Conservation (phyloP, 331 rosid species). For the Arachis monticola region DNA sequence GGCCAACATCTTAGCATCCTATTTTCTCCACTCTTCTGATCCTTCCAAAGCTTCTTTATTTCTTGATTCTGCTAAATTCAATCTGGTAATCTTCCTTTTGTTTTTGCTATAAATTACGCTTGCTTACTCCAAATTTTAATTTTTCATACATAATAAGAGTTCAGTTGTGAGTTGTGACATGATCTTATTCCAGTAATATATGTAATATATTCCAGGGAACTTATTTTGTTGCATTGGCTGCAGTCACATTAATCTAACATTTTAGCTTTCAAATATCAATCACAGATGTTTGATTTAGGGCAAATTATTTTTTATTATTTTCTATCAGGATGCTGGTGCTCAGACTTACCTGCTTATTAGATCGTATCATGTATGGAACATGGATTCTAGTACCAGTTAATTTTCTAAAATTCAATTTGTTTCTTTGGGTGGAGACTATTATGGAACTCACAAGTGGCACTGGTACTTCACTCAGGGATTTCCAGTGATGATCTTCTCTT, state of each 20-base stretch:
- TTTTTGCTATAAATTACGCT: not conserved
- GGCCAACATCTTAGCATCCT: constrained; percentile 66
- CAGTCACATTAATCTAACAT: too few relatives aligned
- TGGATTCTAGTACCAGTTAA: constrained; percentile 91
- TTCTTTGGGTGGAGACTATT: constrained; percentile 55
- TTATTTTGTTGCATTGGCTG: too few relatives aligned
- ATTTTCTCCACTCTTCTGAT: constrained; percentile 51
- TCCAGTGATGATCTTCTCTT: too few relatives aligned
- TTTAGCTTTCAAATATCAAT: too few relatives aligned
- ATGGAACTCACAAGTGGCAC: too few relatives aligned
- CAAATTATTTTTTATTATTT: too few relatives aligned
- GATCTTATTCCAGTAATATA: too few relatives aligned
- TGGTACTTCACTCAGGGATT: too few relatives aligned
- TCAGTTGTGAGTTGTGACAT: constrained; percentile 29
- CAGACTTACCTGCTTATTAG: constrained; percentile 69
- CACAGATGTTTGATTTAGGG: too few relatives aligned
- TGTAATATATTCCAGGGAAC: too few relatives aligned
- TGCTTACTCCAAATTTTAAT: not conserved
- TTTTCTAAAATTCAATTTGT: constrained; percentile 92
- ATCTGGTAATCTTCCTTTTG: constrained; percentile 48
- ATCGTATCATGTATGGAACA: constrained; percentile 75
- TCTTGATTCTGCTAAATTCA: constrained; percentile 60
- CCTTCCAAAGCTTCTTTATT: constrained; percentile 50
- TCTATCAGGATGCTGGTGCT: constrained; percentile 46
- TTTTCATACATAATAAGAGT: not conserved